A percentile compares a stretch with the other conserved stretches of the same genome.
Evolutionary conservation across 768 basidiomycete genomes (phyloP).

Genomic region (Lanmaoa rubissima): DNA sequence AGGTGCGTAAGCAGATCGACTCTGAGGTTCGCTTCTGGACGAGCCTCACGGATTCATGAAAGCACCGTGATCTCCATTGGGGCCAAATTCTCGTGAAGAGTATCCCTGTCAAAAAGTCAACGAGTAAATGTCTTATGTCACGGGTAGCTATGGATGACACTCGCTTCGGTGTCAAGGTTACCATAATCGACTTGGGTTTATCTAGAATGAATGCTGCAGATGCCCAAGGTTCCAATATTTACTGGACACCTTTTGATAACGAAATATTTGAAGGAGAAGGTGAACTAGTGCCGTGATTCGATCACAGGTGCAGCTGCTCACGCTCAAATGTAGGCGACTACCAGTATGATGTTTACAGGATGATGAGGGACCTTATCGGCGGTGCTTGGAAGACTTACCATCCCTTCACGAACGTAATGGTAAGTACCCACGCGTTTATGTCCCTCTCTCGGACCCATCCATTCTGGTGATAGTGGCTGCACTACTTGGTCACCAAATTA

Average conservation of each 20-base stretch:
- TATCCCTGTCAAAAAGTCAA: constrained; percentile 36
- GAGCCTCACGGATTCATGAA: constrained; percentile 5
- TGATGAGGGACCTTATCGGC: constrained; percentile 67
- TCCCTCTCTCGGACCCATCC: constrained; percentile 10
- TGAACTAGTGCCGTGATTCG: constrained; percentile 27
- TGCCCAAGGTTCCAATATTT: constrained; percentile 42
- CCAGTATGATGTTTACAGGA: constrained; percentile 93
- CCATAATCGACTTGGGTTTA: constrained; percentile 92
- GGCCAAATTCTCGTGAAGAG: constrained; percentile 89
- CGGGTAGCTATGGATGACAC: constrained; percentile 62
- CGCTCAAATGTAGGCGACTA: constrained; percentile 61
- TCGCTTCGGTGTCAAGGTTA: constrained; percentile 67
- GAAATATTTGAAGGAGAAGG: constrained; percentile 93
- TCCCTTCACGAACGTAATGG: constrained; percentile 89
- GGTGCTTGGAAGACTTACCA: constrained; percentile 73
- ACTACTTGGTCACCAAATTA: constrained; percentile 77
- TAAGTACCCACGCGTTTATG: constrained; percentile 34
- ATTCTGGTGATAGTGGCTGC: constrained; percentile 71
- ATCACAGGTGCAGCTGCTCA: constrained; percentile 8
- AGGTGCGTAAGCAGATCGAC: constrained; percentile 51
- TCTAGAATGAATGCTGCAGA: constrained; percentile 74
- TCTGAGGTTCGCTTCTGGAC: background rate
- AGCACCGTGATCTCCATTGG: constrained; percentile 99
- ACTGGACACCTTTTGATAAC: constrained; percentile 83
- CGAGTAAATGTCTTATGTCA: constrained; percentile 32